Percentiles rank a stretch among this genome's conserved stretches.
Evolutionary conservation across 2,329 filamentous ascomycete species (phyloP).

Genomic region (Pseudogymnoascus sp.): DNA sequence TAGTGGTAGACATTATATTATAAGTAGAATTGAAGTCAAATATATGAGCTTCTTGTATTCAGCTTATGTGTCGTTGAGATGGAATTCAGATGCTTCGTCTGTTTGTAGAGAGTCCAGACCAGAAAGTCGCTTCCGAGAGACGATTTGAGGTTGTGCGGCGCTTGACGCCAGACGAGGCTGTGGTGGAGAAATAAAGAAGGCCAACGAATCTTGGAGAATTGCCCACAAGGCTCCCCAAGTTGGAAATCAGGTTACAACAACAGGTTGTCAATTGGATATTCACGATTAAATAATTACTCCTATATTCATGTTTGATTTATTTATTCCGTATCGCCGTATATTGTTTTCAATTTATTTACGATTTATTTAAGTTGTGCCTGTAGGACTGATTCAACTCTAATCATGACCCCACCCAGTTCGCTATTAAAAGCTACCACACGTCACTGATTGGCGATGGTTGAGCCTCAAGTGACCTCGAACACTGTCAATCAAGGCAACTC

Average conservation of each 20-base stretch:
- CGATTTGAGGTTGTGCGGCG: constrained; percentile 8
- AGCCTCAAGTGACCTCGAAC: constrained; percentile 6
- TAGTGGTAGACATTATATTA: constrained; percentile 11
- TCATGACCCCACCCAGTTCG: not conserved
- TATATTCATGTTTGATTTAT: not conserved
- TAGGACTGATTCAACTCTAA: not conserved
- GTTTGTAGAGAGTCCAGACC: constrained; percentile 8
- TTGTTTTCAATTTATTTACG: not conserved
- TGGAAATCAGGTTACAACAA: not conserved
- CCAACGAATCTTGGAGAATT: constrained; percentile 8
- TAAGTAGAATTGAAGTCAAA: constrained; percentile 6
- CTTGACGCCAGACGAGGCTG: constrained; percentile 12
- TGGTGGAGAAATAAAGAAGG: constrained; percentile 9
- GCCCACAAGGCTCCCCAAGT: not conserved
- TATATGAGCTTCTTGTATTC: constrained; percentile 2
- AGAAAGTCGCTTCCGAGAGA: constrained; percentile 10
- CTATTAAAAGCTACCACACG: constrained; percentile 7
- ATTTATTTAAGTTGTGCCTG: not conserved
- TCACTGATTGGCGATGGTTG: constrained; percentile 8
- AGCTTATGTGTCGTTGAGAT: constrained; percentile 9
- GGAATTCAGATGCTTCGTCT: constrained; percentile 5
- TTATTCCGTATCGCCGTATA: not conserved
- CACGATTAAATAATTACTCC: not conserved
- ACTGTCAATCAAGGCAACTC: not conserved
- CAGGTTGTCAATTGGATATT: not conserved